phyloP scores from a whole-genome alignment of 352 stramenopile genomes.

The Phytophthora parvispora region DNA sequence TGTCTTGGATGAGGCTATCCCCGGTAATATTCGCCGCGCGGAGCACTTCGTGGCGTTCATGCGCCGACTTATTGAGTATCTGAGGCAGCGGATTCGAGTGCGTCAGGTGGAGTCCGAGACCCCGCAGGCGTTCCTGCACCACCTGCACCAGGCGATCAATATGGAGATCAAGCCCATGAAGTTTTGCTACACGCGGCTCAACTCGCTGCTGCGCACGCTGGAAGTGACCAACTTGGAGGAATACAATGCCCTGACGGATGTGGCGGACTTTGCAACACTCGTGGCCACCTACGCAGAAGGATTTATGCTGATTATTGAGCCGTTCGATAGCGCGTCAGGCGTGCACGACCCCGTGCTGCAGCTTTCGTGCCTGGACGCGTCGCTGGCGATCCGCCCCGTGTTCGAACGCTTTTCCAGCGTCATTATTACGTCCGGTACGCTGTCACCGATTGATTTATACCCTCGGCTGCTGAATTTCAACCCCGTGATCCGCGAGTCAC shows the following conservation, averaged over 20 bases:
- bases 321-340: constrained; percentile 86
- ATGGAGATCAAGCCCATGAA: constrained; percentile 98
- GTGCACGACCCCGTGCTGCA: constrained; percentile 91
- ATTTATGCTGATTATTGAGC: constrained; percentile 99
- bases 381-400: constrained; percentile 98
- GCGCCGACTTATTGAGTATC: constrained; percentile 97
- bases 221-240: constrained; percentile 99
- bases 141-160: constrained; percentile 93
- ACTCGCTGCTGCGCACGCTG: constrained; percentile 96
- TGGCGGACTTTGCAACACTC: constrained; percentile 98
- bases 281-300: constrained; percentile 98
- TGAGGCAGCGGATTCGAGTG: constrained; percentile 86
- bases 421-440: constrained; percentile 95
- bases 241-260: constrained; percentile 95
- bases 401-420: constrained; percentile 96
- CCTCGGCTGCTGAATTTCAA: constrained; percentile 99
- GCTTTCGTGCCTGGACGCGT: constrained; percentile 98
- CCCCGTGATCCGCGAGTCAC: constrained; percentile 95
- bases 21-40: constrained; percentile 98
- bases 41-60: constrained; percentile 99
- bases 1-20: constrained; percentile 98
- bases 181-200: constrained; percentile 98
- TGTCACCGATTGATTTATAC: constrained; percentile 99
- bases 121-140: constrained; percentile 97
- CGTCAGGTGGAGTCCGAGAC: constrained; percentile 97